Conservation (phyloP, 2,329 filamentous ascomycete genomes). For the Sporothrix inflata region DNA sequence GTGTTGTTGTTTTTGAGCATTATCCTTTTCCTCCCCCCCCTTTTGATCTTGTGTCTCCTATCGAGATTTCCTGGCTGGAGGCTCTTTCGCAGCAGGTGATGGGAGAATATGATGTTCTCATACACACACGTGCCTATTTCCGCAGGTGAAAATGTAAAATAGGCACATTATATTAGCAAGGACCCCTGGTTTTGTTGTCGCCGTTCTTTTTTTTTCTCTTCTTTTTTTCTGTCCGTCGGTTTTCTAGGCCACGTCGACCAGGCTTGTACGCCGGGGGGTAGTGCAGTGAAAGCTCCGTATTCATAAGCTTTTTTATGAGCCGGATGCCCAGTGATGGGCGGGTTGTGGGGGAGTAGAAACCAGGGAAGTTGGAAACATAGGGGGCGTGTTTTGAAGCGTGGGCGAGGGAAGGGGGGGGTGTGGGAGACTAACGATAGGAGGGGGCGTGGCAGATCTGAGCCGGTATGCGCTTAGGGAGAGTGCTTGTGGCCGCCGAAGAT, state of each 20-base stretch:
- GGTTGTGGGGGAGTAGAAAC: conserved; percentile 2
- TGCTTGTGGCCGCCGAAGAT: conserved; percentile 12
- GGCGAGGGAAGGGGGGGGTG: background rate
- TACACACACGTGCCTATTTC: conserved; percentile 9
- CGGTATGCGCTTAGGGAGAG: background rate
- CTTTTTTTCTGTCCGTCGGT: background rate
- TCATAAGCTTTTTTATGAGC: background rate
- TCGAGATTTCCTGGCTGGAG: background rate
- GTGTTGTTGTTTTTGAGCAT: background rate
- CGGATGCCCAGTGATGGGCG: background rate
- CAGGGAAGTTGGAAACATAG: background rate
- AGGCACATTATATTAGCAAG: background rate
- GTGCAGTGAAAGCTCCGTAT: background rate
- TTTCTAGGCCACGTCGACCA: background rate
- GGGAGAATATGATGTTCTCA: background rate
- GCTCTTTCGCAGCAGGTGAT: background rate
- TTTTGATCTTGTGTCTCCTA: background rate
- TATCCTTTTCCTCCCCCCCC: background rate
- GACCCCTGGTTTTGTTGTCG: background rate
- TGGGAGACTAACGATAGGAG: background rate
- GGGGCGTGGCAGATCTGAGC: conserved; percentile 4
- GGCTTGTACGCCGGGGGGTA: background rate
- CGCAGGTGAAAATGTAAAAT: background rate
- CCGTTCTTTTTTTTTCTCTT: background rate
- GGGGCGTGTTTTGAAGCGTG: background rate